Conservation (phyloP, 2,329 filamentous ascomycete genomes). For the Fusarium sp. region DNA sequence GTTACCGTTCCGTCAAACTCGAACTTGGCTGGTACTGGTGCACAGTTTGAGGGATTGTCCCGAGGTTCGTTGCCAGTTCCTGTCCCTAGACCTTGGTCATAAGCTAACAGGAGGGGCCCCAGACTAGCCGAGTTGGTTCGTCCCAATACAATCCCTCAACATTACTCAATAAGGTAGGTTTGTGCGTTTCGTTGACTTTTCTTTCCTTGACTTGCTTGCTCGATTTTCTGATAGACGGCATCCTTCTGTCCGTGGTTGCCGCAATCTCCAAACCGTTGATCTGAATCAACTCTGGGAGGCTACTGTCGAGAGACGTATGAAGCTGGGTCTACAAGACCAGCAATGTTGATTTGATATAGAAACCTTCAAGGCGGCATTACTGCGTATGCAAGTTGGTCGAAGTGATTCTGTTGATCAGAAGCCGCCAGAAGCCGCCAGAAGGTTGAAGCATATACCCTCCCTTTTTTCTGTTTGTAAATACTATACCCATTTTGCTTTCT, state of each 20-base stretch:
- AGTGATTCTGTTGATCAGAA: neutral
- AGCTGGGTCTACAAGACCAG: neutral
- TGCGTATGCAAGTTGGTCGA: neutral
- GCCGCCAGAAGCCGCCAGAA: neutral
- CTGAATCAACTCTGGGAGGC: neutral
- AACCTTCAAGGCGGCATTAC: neutral
- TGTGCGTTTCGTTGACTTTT: neutral
- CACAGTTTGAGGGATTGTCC: neutral
- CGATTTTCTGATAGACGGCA: neutral
- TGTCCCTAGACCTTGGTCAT: neutral
- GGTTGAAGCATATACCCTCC: neutral
- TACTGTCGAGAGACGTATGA: neutral
- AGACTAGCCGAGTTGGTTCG: neutral
- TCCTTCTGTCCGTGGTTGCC: neutral
- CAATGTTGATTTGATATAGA: neutral
- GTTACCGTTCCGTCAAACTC: neutral
- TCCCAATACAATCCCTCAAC: neutral
- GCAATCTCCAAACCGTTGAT: neutral
- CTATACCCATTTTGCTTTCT: neutral
- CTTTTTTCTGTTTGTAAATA: conserved; percentile 1
- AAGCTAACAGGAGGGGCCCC: neutral
- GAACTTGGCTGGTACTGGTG: neutral
- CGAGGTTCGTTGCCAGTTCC: neutral
- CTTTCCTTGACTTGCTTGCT: neutral
- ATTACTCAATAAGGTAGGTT: neutral